Evolutionary conservation across 2,329 filamentous ascomycete genomes (phyloP), one percentile per base, ranked within the genome.

Genomic region (Trichoderma asperellum): DNA sequence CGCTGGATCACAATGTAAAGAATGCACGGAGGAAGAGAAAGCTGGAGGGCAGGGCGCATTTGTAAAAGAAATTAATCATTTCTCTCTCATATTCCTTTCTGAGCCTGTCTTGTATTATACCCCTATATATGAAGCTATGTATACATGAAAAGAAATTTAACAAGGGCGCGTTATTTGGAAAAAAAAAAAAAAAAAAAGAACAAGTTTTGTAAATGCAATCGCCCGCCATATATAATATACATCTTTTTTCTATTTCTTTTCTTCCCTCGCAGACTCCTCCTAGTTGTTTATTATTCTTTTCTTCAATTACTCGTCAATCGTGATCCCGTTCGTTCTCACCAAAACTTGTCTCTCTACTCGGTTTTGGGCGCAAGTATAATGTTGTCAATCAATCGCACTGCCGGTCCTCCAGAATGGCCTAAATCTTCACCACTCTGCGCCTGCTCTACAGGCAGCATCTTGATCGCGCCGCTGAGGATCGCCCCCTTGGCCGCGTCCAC

Each of bases 341-440:
- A 37, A 11, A 2, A 1, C 10, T 12, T 35, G 10, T 10, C 29
- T 21, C 29, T 21, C 49, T 63, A 63, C 35, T 69, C 72, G 0
- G 86, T 83, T 73, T 85, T 81, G 7, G 73, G 68, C 53, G 67
- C 47, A 40, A 95, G 78, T 67, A 97, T 90, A 73, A 98, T 90
- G 76, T 99, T 99, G 77, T 99, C 96, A 78, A 99, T 97, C 79
- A 99, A 82, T 71, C 96, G 86, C 59, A 99, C 96, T 0, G 89
- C 79, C 18, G 92, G 92, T 1, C 91, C 90, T 4, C 89, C 90
- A 68, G 87, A 86, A 71, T 88, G 88, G 4, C 94, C 94, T 32
- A 94, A 79, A 73, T 94, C 89, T 78, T 98, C 94, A 0, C 87
- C 92, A 6, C 88, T 82, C 60, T 84, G 85, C 0, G 90, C 85